Base-by-base conservation (phyloP, 78 protist genomes). In the Dictyostelium firmibasis region DNA sequence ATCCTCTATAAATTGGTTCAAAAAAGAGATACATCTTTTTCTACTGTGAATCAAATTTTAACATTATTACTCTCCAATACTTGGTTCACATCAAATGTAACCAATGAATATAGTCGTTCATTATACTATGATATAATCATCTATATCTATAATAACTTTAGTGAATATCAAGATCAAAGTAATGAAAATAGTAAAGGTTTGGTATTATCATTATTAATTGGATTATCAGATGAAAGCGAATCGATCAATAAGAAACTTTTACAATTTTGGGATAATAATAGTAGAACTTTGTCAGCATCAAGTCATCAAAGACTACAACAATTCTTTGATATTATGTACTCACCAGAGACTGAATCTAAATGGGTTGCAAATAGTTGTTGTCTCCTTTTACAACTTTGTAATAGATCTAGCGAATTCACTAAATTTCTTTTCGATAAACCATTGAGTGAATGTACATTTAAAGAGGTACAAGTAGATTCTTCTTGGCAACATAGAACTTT, bases 371-470 rank as follows among this genome's bases (percentile, higher is more conserved):
- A 77, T 62, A 36, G 89, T 41, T 85, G 85, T 25, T n/a, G 86
- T 38, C 43, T 96, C 6, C 36, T 96, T 27, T 47, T 96, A 9
- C 87, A 70, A 44, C 53, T 96, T 1, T 72, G 94, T 27, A 47
- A 70, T 6, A 38, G 91, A 25, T 88, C 94, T 31, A 23, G 75
- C 16, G 96, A 91, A 9, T 96, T 82, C 33, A 43, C 83, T 20
- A 82, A 94, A 53, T 72, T 87, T 3, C 20, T 96, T 6, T 96
- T 96, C 84, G 97, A 96, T 31, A 75, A 84, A 35, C 96, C 97
- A 64, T 76, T 96, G 50, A 35, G 64, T 20, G 96, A 93, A 76
- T 81, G 96, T 29, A 50, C 75, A 41, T 96, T 84, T 18, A 62
- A 44, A 31, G 96, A 91, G 18, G 81, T 81, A 10, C 60, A 25